These are phyloP conservation scores for Papilionanthe hybrid DNA, from an alignment of 116 monocot species.

Conservation along the genomic window DNA sequence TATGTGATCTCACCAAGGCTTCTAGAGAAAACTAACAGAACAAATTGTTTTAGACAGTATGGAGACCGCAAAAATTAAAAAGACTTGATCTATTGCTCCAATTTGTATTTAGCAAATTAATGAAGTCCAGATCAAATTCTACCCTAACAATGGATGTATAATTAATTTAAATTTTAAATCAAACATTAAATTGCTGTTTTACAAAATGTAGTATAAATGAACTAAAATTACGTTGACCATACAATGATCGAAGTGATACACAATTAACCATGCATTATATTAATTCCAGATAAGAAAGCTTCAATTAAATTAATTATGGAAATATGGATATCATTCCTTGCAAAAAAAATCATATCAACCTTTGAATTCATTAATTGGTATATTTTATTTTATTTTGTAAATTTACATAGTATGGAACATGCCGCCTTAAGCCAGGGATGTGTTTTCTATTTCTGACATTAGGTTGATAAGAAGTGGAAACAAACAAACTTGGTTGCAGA, in stretches of 20 bases:
- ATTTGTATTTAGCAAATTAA: background rate
- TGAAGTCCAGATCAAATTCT: background rate
- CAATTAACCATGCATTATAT: background rate
- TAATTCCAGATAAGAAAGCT: background rate
- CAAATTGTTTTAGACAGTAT: background rate
- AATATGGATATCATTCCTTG: background rate
- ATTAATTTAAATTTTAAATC: background rate
- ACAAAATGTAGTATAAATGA: background rate
- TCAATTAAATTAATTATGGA: background rate
- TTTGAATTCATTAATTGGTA: too few relatives aligned
- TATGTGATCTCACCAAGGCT: background rate
- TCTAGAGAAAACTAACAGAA: background rate
- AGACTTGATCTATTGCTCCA: too few relatives aligned
- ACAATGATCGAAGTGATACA: background rate
- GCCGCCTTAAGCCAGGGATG: too few relatives aligned
- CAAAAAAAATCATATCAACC: background rate
- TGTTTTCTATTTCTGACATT: too few relatives aligned
- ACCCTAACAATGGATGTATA: background rate
- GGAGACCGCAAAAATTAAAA: background rate
- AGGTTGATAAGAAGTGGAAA: too few relatives aligned
- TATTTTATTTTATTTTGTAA: too few relatives aligned
- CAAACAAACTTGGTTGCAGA: too few relatives aligned
- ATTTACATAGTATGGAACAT: too few relatives aligned
- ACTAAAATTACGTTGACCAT: background rate
- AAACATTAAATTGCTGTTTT: background rate